Evolutionary conservation across 345 rosid genomes (phyloP), one percentile per base, ranked within the genome.

Genomic region (Acer saccharum): DNA sequence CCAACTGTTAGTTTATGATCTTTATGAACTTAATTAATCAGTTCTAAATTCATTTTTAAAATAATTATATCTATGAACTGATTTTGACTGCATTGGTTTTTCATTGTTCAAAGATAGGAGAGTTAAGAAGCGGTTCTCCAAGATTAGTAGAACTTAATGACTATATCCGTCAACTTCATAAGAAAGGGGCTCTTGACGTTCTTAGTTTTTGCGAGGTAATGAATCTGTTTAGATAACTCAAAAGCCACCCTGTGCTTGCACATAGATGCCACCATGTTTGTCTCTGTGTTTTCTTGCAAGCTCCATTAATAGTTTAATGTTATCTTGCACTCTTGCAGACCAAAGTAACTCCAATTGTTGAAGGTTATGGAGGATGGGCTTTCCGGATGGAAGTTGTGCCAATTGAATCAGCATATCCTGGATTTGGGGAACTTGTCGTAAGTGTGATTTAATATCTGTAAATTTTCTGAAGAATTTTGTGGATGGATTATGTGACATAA

Each of bases 301-400:
- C 68, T 65, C 73, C 65, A 54, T 50, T 41, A 25, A n/a, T 57
- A 39, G 23, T 10, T 69, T 32, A 3, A 35, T 35, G 39, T 32
- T 32, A 35, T 35, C 39, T 35, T 35, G 39, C 39, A 35, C 39
- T 35, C 39, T 35, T 87, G 86, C 93, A 96, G 99, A 92, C 99
- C 61, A 90, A 96, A 86, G 95, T 96, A 69, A 92, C 97, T 41
- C 97, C 99, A 68, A 91, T 96, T 10, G 99, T 96, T 69, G 98
- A 94, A 89, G 98, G 99, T 48, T 96, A 92, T 66, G 98, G 99
- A 72, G 99, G 98, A 81, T 94, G 97, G 98, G 99, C 99, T 57
- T 87, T 92, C 29, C 88, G 99, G 73, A 80, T 90, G 97, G 99
- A 96, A 81, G 85, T 96, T n/a, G 99, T 94, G 61, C 91, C 99